A percentile compares a stretch with the other conserved stretches of the same genome.
phyloP scores from a whole-genome alignment of 768 basidiomycete species.

The Termitomyces sp. region DNA sequence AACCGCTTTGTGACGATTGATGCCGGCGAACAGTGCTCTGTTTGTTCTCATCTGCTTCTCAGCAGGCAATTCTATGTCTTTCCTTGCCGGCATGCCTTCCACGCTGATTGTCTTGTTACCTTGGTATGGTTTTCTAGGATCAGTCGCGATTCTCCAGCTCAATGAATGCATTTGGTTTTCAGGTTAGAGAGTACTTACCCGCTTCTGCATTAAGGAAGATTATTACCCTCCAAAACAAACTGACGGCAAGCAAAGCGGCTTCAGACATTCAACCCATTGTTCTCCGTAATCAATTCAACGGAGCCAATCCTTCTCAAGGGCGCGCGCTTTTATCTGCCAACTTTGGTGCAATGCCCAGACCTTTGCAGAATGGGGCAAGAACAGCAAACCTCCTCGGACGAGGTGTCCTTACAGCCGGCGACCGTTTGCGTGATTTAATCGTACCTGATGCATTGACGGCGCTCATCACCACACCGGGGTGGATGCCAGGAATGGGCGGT shows the following conservation, averaged over 20 bases:
- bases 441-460: conserved; percentile 89
- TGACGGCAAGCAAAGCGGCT: conserved; percentile 50
- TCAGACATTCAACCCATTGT: conserved; percentile 13
- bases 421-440: conserved; percentile 86
- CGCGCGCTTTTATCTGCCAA: conserved; percentile 73
- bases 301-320: conserved; percentile 30
- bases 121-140: conserved; percentile 53
- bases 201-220: conserved; percentile 79
- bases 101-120: conserved; percentile 93
- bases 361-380: conserved; percentile 57
- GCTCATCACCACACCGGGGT: conserved; percentile 71
- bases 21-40: conserved; percentile 78
- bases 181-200: conserved; percentile 93
- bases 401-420: conserved; percentile 83
- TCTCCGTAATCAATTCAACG: conserved; percentile 19
- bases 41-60: conserved; percentile 70
- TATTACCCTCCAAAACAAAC: conserved; percentile 76
- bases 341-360: conserved; percentile 47
- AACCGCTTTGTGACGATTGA: conserved; percentile 92
- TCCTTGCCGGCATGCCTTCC: conserved; percentile 96
- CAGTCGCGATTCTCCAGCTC: conserved; percentile 6
- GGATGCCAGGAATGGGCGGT: conserved; percentile 68
- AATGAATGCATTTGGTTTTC: conserved; percentile 6
- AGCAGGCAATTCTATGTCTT: conserved; percentile 97
- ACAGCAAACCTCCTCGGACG: conserved; percentile 67